Base-by-base conservation (phyloP, 108 stramenopile genomes). In the Nitzschia inconspicua region DNA sequence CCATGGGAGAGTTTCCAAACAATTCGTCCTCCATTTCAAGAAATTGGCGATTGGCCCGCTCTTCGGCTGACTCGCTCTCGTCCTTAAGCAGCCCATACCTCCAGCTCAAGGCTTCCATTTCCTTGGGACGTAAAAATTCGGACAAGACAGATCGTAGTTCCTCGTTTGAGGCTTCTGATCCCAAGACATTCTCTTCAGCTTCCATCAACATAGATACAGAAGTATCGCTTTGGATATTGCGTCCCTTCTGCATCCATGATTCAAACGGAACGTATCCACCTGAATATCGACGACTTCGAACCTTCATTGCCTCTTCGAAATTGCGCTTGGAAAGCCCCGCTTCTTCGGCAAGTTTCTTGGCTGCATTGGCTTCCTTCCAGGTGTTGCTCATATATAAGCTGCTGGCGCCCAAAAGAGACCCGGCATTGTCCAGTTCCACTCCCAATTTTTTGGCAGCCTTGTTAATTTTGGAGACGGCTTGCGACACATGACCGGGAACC, bases 61-160 rank as follows among this genome's bases (percentile, higher is more conserved):
- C 42, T n/a, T n/a, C 27, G 16, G 16, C n/a, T 11, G 46, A 43
- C 16, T 39, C 28, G 16, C 22, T 62, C 3, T 74, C 72, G 0
- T 72, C 66, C n/a, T 61, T 25, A 5, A 68, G 29, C 22, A 91
- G 72, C 44, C 89, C 89, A 54, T 91, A 91, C 27, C 89, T 52
- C 70, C 82, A 77, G 52, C 78, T 80, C 32, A 91, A 54, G 0
- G 86, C 89, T 70, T 88, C 82, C 53, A 88, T 81, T 60, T 91
- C 89, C 44, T 78, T 85, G 20, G 86, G 84, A 30, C 70, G 47
- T 13, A 91, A 51, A 47, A 78, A 83, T 29, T 72, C 59, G 13
- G 79, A 77, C 31, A 91, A 57, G 11, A 79, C 75, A 18, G 73
- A 53, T 25, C 62, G 72, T n/a, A 88, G 56, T 5, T 80, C 76